These are phyloP conservation scores for Penicillium frequentans DNA, from an alignment of 2,329 filamentous ascomycete species.

Conservation along the genomic window DNA sequence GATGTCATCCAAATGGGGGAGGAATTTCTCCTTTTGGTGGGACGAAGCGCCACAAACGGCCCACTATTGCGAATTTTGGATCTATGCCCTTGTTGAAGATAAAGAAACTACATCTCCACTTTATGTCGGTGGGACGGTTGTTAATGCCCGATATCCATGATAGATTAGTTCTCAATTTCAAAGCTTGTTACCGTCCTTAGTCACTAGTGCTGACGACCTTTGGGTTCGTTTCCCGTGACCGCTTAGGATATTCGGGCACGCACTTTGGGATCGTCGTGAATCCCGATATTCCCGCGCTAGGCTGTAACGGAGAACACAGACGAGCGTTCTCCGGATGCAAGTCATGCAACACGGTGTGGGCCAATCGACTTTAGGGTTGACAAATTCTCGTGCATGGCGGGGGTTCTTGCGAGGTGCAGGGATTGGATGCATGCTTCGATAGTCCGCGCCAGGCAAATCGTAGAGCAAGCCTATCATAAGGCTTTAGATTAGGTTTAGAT, in stretches of 20 bases:
- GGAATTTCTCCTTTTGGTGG: slow-evolving; percentile 2
- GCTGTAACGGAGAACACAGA: slow-evolving; percentile 16
- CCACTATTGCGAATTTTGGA: neutral
- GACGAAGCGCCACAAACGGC: neutral
- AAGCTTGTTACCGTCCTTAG: neutral
- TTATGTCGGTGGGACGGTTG: neutral
- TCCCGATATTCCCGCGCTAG: neutral
- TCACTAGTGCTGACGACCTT: neutral
- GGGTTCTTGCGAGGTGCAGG: neutral
- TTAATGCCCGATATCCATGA: neutral
- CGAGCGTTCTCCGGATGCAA: slow-evolving; percentile 16
- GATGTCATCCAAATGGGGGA: neutral
- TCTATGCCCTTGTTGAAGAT: neutral
- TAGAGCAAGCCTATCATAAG: neutral
- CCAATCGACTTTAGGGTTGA: slow-evolving; percentile 7
- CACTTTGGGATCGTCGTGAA: neutral
- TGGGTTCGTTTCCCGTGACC: too few relatives aligned
- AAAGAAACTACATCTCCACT: neutral
- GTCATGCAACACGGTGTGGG: slow-evolving; percentile 13
- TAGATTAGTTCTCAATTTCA: neutral
- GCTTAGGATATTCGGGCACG: neutral
- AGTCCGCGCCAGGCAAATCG: neutral
- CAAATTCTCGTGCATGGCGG: slow-evolving; percentile 12
- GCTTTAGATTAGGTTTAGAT: slow-evolving; percentile 10
- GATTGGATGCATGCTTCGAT: slow-evolving; percentile 5